These are phyloP conservation scores for Hansenula lynferdii DNA, from an alignment of 1,139 yeast species.

Conservation along the genomic window DNA sequence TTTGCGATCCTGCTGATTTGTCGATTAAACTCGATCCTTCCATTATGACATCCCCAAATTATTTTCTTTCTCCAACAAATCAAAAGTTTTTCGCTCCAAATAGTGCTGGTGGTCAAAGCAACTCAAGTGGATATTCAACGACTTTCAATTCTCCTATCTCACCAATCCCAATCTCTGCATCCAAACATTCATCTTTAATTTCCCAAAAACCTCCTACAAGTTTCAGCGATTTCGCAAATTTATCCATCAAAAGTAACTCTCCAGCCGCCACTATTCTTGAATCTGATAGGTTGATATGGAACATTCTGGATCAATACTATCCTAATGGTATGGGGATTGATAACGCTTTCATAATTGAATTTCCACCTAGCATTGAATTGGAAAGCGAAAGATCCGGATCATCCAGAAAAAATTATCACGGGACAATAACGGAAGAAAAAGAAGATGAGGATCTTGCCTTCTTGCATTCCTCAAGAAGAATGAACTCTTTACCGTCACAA, in stretches of 20 bases:
- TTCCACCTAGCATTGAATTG: too few species aligned
- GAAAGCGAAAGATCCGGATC: too few species aligned
- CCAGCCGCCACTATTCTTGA: slow-evolving; percentile 33
- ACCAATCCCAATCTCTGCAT: slow-evolving; percentile 25
- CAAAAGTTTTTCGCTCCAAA: slow-evolving; percentile 3
- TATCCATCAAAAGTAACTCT: slow-evolving; percentile 10
- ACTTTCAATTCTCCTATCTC: slow-evolving; percentile 23
- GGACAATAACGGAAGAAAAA: slow-evolving; percentile 18
- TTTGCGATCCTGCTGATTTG: slow-evolving; percentile 69
- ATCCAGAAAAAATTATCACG: slow-evolving; percentile 7
- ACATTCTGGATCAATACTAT: slow-evolving; percentile 51
- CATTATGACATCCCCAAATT: slow-evolving; percentile 6
- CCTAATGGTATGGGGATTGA: slow-evolving; percentile 67
- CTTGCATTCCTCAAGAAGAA: slow-evolving; percentile 7
- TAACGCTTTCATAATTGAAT: slow-evolving; percentile 61
- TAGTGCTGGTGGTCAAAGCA: not conserved
- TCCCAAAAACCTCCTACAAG: slow-evolving; percentile 13
- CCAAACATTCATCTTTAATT: slow-evolving; percentile 14
- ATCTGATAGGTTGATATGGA: slow-evolving; percentile 64
- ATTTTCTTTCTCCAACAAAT: slow-evolving; percentile 7
- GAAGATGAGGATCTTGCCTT: slow-evolving; percentile 14
- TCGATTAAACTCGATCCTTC: slow-evolving; percentile 35
- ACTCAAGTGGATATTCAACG: slow-evolving; percentile 5
- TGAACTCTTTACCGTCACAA: slow-evolving; percentile 18
- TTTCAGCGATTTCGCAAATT: slow-evolving; percentile 7